Percentiles rank a stretch among this genome's conserved stretches.
Conservation (phyloP, 2,329 filamentous ascomycete species). For the Thelonectria discophora region DNA sequence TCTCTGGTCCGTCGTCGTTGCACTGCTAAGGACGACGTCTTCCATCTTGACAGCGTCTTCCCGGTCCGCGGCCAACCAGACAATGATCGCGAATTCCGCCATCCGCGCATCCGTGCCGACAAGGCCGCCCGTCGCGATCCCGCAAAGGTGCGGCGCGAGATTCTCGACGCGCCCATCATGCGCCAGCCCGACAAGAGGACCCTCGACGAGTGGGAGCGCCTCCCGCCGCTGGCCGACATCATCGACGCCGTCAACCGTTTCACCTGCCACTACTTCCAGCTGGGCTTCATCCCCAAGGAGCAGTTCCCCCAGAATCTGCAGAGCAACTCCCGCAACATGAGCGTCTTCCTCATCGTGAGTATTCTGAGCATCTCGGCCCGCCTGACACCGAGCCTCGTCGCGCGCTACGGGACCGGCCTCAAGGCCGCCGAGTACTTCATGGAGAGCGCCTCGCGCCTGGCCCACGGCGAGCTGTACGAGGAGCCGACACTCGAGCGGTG, state of each 20-base stretch:
- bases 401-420: conserved; percentile 60
- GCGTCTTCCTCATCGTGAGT: conserved; percentile 63
- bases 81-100: conserved; percentile 64
- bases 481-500: conserved; percentile 63
- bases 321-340: conserved; percentile 58
- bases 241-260: conserved; percentile 64
- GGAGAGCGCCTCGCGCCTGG: conserved; percentile 58
- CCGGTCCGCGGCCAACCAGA: conserved; percentile 63
- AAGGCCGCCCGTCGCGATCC: conserved; percentile 54
- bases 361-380: conserved; percentile 66
- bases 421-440: conserved; percentile 64
- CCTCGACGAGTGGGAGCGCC: conserved; percentile 57
- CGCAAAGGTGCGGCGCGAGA: conserved; percentile 48
- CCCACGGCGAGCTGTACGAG: conserved; percentile 60
- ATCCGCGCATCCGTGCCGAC: conserved; percentile 61
- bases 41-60: conserved; percentile 53
- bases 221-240: conserved; percentile 60
- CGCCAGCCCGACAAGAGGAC: conserved; percentile 29
- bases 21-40: conserved; percentile 10
- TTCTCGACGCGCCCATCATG: conserved; percentile 41
- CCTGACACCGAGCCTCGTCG: conserved; percentile 58
- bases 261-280: conserved; percentile 65
- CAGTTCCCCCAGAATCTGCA: conserved; percentile 58
- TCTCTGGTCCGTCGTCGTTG: neutral
- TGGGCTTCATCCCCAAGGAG: conserved; percentile 66